These are phyloP conservation scores for Chlamydomonas sp. DNA, from an alignment of 139 green algal genomes.

Conservation along the genomic window DNA sequence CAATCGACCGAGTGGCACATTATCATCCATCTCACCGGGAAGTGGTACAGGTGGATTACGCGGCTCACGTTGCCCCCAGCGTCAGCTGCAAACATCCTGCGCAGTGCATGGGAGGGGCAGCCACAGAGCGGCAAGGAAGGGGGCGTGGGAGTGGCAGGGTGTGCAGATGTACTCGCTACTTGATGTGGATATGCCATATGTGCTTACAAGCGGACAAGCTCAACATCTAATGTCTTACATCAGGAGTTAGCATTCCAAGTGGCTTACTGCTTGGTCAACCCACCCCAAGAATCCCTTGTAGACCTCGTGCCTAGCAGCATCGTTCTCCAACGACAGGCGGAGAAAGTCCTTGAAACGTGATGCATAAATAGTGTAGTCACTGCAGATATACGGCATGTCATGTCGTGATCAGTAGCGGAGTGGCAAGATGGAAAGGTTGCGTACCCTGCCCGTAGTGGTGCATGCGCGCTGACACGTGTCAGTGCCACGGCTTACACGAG, in stretches of 20 bases:
- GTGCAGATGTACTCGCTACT: too few species aligned
- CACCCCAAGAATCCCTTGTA: conserved; percentile 5
- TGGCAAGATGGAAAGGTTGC: too few species aligned
- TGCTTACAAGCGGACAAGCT: too few species aligned
- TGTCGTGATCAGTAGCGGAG: too few species aligned
- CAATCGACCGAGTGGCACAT: not conserved
- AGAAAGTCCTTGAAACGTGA: not conserved
- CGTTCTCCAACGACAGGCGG: not conserved
- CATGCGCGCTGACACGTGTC: too few species aligned
- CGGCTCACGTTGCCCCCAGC: not conserved
- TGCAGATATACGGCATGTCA: not conserved
- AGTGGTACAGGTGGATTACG: conserved; percentile 6
- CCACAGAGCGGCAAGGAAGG: too few species aligned
- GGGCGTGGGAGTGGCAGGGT: too few species aligned
- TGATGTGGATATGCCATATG: too few species aligned
- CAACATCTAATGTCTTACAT: too few species aligned
- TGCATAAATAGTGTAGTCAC: not conserved
- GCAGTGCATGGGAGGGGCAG: not conserved
- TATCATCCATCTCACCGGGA: not conserved
- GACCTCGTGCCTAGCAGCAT: not conserved
- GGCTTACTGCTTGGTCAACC: not conserved
- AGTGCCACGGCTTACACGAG: too few species aligned
- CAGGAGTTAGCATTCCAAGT: too few species aligned
- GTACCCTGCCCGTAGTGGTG: too few species aligned
- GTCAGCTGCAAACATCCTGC: conserved; percentile 1